phyloP scores from a whole-genome alignment of 2,329 filamentous ascomycete genomes.

The Xylariaceae sp. region DNA sequence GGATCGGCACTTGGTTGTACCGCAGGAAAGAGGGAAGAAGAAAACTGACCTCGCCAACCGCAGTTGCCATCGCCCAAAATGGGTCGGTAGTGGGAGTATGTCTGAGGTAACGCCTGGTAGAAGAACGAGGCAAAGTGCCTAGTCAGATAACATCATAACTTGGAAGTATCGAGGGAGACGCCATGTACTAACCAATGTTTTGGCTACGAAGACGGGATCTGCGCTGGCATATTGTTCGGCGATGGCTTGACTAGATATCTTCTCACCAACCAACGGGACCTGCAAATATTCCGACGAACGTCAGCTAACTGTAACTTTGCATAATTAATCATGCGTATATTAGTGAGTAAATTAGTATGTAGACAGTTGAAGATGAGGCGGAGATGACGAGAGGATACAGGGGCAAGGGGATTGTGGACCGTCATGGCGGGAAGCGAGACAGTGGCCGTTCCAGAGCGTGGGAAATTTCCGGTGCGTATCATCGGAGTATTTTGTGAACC shows the following conservation, averaged over 20 bases:
- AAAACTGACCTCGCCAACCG: slow-evolving; percentile 84
- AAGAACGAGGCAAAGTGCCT: slow-evolving; percentile 19
- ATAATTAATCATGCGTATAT: no score
- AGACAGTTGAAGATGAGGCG: no score
- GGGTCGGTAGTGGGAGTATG: slow-evolving; percentile 81
- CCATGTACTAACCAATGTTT: slow-evolving; percentile 67
- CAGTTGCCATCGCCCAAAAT: slow-evolving; percentile 93
- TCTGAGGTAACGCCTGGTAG: slow-evolving; percentile 77
- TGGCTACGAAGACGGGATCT: slow-evolving; percentile 76
- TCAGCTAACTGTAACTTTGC: slow-evolving; percentile 15
- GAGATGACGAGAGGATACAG: no score
- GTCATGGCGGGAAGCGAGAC: no score
- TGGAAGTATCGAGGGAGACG: no score
- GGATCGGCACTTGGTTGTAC: no score
- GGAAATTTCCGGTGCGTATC: no score
- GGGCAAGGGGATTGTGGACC: no score
- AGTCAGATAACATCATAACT: no score
- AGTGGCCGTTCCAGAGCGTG: no score
- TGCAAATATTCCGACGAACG: slow-evolving; percentile 36
- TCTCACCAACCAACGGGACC: slow-evolving; percentile 79
- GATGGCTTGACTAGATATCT: slow-evolving; percentile 70
- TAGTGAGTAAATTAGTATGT: no score
- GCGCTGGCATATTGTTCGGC: slow-evolving; percentile 83
- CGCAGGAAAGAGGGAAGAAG: slow-evolving; percentile 2
- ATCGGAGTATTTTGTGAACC: no score